These are phyloP conservation scores for Podila minutissima DNA, from an alignment of 192 early-diverging fungal genomes.

Conservation along the genomic window DNA sequence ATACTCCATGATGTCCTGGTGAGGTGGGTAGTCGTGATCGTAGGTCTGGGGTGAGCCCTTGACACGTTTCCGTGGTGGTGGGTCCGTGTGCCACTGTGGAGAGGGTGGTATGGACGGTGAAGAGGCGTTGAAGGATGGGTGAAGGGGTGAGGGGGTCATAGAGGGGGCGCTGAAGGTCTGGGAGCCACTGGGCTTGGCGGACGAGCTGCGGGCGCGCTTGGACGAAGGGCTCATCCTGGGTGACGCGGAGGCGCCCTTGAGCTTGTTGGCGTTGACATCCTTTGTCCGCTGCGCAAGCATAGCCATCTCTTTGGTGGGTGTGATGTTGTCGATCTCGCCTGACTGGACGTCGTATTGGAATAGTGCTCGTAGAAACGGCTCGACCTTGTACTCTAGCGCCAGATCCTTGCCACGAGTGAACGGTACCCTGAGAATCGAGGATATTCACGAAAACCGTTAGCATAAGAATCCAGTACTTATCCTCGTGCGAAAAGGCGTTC, in stretches of 20 bases:
- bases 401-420: conserved; percentile 85
- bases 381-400: conserved; percentile 82
- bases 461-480: not conserved
- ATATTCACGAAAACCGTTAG: not conserved
- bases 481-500: not conserved
- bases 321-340: conserved; percentile 43
- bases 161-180: conserved; percentile 17
- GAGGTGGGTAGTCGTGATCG: conserved; percentile 9
- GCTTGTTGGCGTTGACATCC: conserved; percentile 1
- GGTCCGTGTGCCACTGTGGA: conserved; percentile 26
- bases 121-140: conserved; percentile 25
- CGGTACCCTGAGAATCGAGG: conserved; percentile 74
- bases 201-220: conserved; percentile 30
- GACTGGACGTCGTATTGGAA: conserved; percentile 82
- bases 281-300: conserved; percentile 24
- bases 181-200: conserved; percentile 24
- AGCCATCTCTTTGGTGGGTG: conserved; percentile 61
- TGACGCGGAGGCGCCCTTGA: conserved; percentile 18
- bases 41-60: conserved; percentile 3
- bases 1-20: conserved; percentile 11
- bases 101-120: conserved; percentile 44
- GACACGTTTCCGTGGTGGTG: conserved; percentile 22
- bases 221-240: conserved; percentile 14
- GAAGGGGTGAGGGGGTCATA: conserved; percentile 41
- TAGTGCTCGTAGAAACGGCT: conserved; percentile 74